phyloP scores from a whole-genome alignment of 768 basidiomycete species.

The Hortiboletus flavorubellus region DNA sequence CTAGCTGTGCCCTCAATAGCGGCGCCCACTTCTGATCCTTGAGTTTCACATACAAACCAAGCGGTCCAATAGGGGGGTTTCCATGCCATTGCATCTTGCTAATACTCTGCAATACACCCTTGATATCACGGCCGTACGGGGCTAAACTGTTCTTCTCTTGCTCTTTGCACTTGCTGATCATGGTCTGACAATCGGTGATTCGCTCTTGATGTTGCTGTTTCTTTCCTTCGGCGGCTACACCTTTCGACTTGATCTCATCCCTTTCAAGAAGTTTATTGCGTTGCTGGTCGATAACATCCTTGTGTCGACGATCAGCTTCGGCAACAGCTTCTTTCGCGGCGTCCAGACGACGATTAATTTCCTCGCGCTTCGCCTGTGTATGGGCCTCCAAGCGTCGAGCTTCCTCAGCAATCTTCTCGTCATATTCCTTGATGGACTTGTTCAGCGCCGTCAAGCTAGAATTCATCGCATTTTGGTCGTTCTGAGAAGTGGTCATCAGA shows the following conservation, averaged over 20 bases:
- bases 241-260: conserved; percentile 34
- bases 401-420: conserved; percentile 52
- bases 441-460: conserved; percentile 35
- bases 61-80: conserved; percentile 67
- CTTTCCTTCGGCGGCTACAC: conserved; percentile 35
- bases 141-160: conserved; percentile 56
- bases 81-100: conserved; percentile 56
- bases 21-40: conserved; percentile 64
- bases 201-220: conserved; percentile 33
- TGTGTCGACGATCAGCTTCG: conserved; percentile 36
- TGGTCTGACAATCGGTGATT: conserved; percentile 45
- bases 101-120: conserved; percentile 53
- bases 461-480: conserved; percentile 51
- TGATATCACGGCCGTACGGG: conserved; percentile 62
- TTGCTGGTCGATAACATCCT: conserved; percentile 33
- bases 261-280: conserved; percentile 28
- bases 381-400: conserved; percentile 49
- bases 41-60: conserved; percentile 76
- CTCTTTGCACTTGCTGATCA: conserved; percentile 48
- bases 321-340: conserved; percentile 39
- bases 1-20: conserved; percentile 63
- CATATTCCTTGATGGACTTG: conserved; percentile 33
- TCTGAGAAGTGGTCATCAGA: conserved; percentile 32
- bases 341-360: conserved; percentile 49
- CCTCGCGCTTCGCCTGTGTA: conserved; percentile 61